Base-by-base conservation (phyloP, 768 basidiomycete species). In the Paxillus rubicundulus region DNA sequence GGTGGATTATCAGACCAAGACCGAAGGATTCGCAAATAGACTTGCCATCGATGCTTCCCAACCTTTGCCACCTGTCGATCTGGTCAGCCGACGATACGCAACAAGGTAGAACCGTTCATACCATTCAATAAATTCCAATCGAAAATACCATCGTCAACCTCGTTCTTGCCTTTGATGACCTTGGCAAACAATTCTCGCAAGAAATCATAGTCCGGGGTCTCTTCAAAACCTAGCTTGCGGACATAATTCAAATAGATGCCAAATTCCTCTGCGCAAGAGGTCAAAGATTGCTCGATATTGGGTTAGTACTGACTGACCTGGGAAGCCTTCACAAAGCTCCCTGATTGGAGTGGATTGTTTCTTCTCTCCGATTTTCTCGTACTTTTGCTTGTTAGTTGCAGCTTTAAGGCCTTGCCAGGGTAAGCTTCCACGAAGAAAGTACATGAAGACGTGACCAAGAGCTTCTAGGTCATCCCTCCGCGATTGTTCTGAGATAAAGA, bases 321-420 rank as follows among this genome's bases (percentile, higher is more conserved):
- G 96, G 76, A 87, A 94, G 52, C 92, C 91, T 62, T 98, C 97
- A 64, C 88, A 92, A 21, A 99, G 80, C 66, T 99, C 97, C 74
- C 92, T 96, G 71, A 99, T 98, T 7, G 89, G 89, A 27, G 97
- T 98, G 13, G 89, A 90, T 76, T 98, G 97, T 80, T 93, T 99
- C 87, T 99, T 99, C 79, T 99, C 96, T 57, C 96, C 96, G 70
- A 99, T 99, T 80, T 98, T 99, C 79, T 99, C 96, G 75, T 99
- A 99, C 79, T 98, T 92, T 71, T 98, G 97, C 77, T 99, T 99
- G 79, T 99, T 98, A 46, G 95, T 99, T 27, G 97, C 97, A 32
- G 97, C 97, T 74, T 98, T 98, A 52, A 99, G 82, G 52, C 97
- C 97, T 68, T 99, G 97, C 97, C 97, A 99, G 20, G 97, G 97